Conservation (phyloP, 371 early-diverging fungal species). For the Entomophthora muscae region DNA sequence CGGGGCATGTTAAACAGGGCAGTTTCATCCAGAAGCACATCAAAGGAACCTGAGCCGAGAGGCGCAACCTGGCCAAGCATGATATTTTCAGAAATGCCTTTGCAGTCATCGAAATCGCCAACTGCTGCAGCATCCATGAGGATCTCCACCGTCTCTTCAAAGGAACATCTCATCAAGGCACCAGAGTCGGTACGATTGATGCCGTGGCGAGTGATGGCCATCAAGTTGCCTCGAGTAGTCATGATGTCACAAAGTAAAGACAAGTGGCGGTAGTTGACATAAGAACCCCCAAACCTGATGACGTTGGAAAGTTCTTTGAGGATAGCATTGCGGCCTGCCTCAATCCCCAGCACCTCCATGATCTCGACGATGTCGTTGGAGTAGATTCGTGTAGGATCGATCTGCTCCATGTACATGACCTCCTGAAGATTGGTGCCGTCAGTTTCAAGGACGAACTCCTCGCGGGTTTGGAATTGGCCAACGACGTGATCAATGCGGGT, state of each 20-base stretch:
- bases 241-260: conserved; percentile 94
- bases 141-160: conserved; percentile 99
- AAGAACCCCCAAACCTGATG: conserved; percentile 96
- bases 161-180: conserved; percentile 94
- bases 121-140: conserved; percentile 92
- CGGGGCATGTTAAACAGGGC: conserved; percentile 35
- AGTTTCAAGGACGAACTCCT: conserved; percentile 88
- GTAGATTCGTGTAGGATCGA: conserved; percentile 65
- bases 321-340: conserved; percentile 87
- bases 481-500: conserved; percentile 18
- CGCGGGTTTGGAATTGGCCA: conserved; percentile 47
- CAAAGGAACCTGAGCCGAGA: conserved; percentile 94
- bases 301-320: conserved; percentile 89
- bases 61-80: conserved; percentile 98
- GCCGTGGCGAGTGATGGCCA: conserved; percentile 98
- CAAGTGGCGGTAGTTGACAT: conserved; percentile 98
- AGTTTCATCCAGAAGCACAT: conserved; percentile 81
- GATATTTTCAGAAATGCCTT: conserved; percentile 96
- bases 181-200: conserved; percentile 96
- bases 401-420: conserved; percentile 70
- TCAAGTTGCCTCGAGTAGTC: conserved; percentile 89
- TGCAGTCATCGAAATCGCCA: conserved; percentile 87
- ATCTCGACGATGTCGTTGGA: conserved; percentile 93
- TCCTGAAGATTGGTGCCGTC: conserved; percentile 90
- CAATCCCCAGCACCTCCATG: conserved; percentile 91